Evolutionary conservation across 208 protist species (phyloP).

Genomic region (Leishmania martiniquensis): DNA sequence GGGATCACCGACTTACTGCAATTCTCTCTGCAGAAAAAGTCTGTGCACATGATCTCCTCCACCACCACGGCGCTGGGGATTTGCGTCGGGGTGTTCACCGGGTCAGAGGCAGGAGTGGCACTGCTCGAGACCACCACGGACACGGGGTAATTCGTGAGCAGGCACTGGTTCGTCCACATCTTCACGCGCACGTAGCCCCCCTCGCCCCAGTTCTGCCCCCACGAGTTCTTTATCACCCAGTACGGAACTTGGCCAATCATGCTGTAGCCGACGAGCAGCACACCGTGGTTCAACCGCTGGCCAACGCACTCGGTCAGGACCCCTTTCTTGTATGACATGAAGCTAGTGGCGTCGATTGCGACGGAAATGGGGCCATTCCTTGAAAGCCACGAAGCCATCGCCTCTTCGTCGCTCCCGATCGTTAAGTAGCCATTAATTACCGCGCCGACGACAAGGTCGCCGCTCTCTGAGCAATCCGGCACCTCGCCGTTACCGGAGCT

Average conservation of each 20-base stretch:
- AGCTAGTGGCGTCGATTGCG: conserved; percentile 82
- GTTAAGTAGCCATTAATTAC: conserved; percentile 55
- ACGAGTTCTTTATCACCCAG: conserved; percentile 93
- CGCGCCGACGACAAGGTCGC: conserved; percentile 47
- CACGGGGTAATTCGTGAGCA: conserved; percentile 36
- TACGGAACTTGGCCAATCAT: conserved; percentile 47
- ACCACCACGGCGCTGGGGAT: conserved; percentile 6
- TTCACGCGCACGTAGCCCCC: conserved; percentile 73
- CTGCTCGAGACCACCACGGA: conserved; percentile 8
- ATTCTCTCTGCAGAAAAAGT: conserved; percentile 17
- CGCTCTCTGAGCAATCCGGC: not conserved
- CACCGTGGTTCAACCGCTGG: conserved; percentile 66
- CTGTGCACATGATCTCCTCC: conserved; percentile 24
- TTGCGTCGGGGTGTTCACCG: conserved; percentile 17
- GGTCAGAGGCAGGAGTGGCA: not conserved
- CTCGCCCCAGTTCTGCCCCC: conserved; percentile 76
- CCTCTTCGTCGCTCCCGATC: conserved; percentile 60
- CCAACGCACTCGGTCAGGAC: conserved; percentile 57
- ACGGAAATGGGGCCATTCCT: conserved; percentile 77
- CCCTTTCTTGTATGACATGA: conserved; percentile 60
- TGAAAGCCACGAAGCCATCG: conserved; percentile 67
- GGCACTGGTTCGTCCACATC: conserved; percentile 55
- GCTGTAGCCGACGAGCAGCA: conserved; percentile 84
- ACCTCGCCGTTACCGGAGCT: not conserved
- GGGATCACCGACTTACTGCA: conserved; percentile 14